Base-by-base conservation (phyloP, 257 asterid species). In the Parsonsia alboflavescens region DNA sequence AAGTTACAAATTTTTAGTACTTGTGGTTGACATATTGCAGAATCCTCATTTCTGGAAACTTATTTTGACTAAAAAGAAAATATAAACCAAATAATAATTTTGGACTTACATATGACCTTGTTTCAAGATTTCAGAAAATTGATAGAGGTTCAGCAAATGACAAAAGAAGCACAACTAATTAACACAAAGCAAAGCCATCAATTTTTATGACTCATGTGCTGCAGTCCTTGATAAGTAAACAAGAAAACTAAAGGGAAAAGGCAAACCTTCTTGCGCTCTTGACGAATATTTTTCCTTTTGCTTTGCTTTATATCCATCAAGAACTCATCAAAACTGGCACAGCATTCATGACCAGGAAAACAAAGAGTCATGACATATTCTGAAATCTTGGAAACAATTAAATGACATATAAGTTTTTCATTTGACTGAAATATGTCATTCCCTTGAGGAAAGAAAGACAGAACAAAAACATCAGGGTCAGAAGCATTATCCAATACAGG, bases 281-380 rank as follows among this genome's bases (percentile, higher is more conserved):
- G 99, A 76, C 99, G 99, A 69, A 94, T 94, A 76, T 84, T 90
- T 81, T 94, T 92, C 83, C 99, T 90, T 85, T 92, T 94, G 77
- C 93, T 87, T 77, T 94, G 99, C 89, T 92, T 94, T 96, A 94
- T 78, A 81, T 92, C 99, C 97, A 90, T 94, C 92, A 94, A 88
- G 81, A 92, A 94, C 48, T 94, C 98, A 76, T 94, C 99, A 79
- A 94, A 92, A 81, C 99, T 94, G 93, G 76, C 68, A 59, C 73
- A 73, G 11, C 68, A 66, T 61, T 57, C 54, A 15, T 48, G 22
- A 50, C 26, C 54, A 78, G 57, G 22, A 67, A 48, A 66, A 54
- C 41, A 76, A 62, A 70, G 28, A 52, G 54, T 76, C 75, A 52
- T 15, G 46, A 52, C 33, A 61, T 58, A 36, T 36, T 68, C 8